phyloP scores from a whole-genome alignment of 768 basidiomycete genomes.

The Saitozyma podzolica region DNA sequence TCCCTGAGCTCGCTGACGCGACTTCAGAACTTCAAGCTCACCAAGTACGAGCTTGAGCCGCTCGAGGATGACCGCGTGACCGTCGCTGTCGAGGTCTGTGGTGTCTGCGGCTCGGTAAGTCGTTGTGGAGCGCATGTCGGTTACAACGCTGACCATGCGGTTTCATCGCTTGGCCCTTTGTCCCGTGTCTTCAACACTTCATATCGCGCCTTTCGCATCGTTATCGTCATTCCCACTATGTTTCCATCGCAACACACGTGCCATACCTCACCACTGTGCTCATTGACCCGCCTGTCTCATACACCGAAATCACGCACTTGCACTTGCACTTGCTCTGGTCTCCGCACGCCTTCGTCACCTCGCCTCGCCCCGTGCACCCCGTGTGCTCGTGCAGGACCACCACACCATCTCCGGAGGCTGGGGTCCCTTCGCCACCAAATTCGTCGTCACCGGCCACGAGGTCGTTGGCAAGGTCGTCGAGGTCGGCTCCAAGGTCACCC shows the following conservation, averaged over 20 bases:
- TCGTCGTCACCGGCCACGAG: conserved; percentile 52
- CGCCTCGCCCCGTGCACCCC: no score
- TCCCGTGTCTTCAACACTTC: background rate
- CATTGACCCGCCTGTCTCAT: no score
- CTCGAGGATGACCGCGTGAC: conserved; percentile 45
- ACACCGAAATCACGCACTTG: no score
- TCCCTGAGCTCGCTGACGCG: conserved; percentile 1
- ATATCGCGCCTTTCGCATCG: background rate
- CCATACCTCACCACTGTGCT: no score
- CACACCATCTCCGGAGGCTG: conserved; percentile 53
- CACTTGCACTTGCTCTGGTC: no score
- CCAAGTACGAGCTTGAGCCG: conserved; percentile 49
- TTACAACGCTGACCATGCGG: no score
- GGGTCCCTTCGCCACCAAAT: conserved; percentile 47
- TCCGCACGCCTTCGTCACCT: no score
- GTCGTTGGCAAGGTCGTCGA: conserved; percentile 50
- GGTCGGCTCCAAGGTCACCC: conserved; percentile 45
- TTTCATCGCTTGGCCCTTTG: background rate
- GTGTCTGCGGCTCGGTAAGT: conserved; percentile 47
- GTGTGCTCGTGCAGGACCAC: conserved; percentile 41
- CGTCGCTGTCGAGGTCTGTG: conserved; percentile 49
- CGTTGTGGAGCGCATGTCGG: no score
- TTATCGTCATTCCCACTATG: background rate
- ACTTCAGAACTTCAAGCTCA: conserved; percentile 45
- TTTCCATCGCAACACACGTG: no score